phyloP scores from a whole-genome alignment of 164 flowering plant genomes.

The Vitis labrusca region DNA sequence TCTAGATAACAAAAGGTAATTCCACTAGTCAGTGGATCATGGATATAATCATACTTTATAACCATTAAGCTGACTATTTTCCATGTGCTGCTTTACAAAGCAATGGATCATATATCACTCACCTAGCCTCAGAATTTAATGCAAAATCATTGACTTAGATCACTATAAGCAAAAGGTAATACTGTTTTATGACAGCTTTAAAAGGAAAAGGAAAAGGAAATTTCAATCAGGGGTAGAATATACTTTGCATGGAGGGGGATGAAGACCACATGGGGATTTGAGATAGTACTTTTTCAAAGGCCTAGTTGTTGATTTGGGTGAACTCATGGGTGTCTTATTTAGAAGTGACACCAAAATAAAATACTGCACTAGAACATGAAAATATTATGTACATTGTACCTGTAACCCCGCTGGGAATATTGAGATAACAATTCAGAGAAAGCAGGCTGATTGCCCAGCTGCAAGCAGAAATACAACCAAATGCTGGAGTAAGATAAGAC shows the following conservation, averaged over 20 bases:
- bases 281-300: not conserved
- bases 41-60: not conserved
- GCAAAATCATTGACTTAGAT: too few species aligned
- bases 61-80: too few species aligned
- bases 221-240: too few species aligned
- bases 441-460: constrained; percentile 65
- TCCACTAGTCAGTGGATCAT: not conserved
- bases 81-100: too few species aligned
- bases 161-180: too few species aligned
- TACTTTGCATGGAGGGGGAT: too few species aligned
- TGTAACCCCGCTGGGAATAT: constrained; percentile 70
- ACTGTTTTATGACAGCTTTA: too few species aligned
- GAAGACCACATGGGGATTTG: too few species aligned
- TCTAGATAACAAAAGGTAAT: not conserved
- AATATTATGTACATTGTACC: constrained; percentile 37
- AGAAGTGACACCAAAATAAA: not conserved
- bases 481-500: not conserved
- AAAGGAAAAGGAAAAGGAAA: too few species aligned
- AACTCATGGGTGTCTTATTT: not conserved
- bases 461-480: constrained; percentile 22
- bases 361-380: not conserved
- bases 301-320: not conserved
- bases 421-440: constrained; percentile 63
- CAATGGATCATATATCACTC: too few species aligned
- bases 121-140: too few species aligned